A percentile compares a stretch with the other conserved stretches of the same genome.
phyloP scores from a whole-genome alignment of 164 flowering plant species.

The Chimonanthus salicifolius region DNA sequence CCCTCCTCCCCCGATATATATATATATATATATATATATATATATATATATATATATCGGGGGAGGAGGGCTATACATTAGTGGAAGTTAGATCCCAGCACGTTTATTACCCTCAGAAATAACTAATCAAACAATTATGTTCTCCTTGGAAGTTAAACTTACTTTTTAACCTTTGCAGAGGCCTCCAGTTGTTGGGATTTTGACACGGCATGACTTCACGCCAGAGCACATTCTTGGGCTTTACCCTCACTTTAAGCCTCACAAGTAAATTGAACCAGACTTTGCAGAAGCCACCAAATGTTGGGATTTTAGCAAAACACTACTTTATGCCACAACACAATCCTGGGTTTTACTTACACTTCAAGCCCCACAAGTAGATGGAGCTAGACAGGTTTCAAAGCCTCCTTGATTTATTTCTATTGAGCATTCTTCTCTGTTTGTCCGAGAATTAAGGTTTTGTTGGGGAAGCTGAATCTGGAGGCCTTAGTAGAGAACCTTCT shows the following conservation, averaged over 20 bases:
- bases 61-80: too few relatives aligned
- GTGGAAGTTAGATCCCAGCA: too few relatives aligned
- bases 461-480: too few relatives aligned
- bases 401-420: not conserved
- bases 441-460: not conserved
- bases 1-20: too few relatives aligned
- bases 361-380: constrained; percentile 12
- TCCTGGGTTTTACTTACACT: constrained; percentile 54
- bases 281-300: constrained; percentile 76
- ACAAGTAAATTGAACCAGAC: too few relatives aligned
- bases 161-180: not conserved
- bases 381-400: not conserved
- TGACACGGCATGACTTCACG: not conserved
- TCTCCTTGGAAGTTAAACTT: too few relatives aligned
- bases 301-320: constrained; percentile 83
- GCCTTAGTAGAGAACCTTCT: too few relatives aligned
- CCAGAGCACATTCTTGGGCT: not conserved
- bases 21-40: too few relatives aligned
- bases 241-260: constrained; percentile 8
- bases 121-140: too few relatives aligned
- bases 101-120: too few relatives aligned
- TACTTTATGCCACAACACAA: constrained; percentile 89
- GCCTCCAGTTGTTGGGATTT: not conserved
- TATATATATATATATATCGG: too few relatives aligned
- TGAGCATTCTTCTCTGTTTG: not conserved